Base-by-base conservation (phyloP, 352 stramenopile genomes). In the Thraustotheca clavata region DNA sequence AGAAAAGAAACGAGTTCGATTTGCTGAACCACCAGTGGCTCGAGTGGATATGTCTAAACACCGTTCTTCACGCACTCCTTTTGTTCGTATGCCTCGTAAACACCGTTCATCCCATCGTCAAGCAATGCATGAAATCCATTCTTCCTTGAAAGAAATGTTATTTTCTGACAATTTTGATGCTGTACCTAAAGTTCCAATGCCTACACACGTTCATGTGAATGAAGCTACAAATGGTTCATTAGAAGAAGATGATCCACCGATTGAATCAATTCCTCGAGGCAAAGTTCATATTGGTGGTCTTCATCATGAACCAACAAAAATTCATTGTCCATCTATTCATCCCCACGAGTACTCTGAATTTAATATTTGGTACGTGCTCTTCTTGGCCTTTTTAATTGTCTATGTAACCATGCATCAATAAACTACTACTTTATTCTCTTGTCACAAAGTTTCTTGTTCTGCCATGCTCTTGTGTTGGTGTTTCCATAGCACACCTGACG, bases 391-490 rank as follows among this genome's bases (percentile, higher is more conserved):
- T 31, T 31, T 52, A 8, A 31, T 52, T 31, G 43, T 52, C 43
- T 52, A 52, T 31, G 43, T 52, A 24, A 52, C 43, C 43, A 52
- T 52, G 43, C 43, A 52, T 18, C 43, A 52, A 31, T 52, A 24
- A 52, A 24, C 43, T n/a, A 24, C 43, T 31, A 9, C 43, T 14
- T 11, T 9, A 9, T 14, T 52, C 7, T 24, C 43, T 52, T 52
- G 43, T n/a, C 39, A n/a, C n/a, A 27, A 24, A 47, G 22, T 47
- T 47, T n/a, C 27, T 47, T 47, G 39, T 43, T 16, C 38, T 16
- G 38, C 38, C 16, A 43, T 52, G 43, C n/a, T 52, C 11, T 31
- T 52, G 11, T 31, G 43, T 31, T 52, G 43, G 24, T 52, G 43
- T 31, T 31, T 52, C 24, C 43, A 52, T 18, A 52, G 43, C n/a